Percentiles rank a stretch among this genome's conserved stretches.
These are phyloP conservation scores for Bacidia rubella DNA, from an alignment of 495 filamentous ascomycete species.

Conservation along the genomic window DNA sequence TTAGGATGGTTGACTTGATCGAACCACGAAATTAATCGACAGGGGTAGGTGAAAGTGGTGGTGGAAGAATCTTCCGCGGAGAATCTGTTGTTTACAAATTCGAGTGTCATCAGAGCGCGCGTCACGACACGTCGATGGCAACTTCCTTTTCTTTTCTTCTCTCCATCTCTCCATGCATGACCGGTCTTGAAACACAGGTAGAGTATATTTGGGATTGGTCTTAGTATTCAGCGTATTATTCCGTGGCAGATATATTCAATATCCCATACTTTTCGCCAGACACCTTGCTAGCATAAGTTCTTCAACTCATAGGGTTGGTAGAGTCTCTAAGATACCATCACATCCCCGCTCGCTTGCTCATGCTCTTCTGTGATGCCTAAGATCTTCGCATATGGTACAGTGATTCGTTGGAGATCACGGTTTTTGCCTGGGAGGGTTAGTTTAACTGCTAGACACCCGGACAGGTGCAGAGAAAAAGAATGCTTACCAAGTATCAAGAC, in stretches of 20 bases:
- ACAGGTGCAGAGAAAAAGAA: background rate
- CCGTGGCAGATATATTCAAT: too few species aligned
- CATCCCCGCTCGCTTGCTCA: background rate
- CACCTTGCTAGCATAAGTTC: background rate
- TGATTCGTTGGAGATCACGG: slow-evolving; percentile 78
- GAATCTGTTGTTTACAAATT: too few species aligned
- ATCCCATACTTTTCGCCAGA: too few species aligned
- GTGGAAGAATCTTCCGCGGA: too few species aligned
- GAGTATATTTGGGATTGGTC: too few species aligned
- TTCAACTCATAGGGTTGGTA: too few species aligned
- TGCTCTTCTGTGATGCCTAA: slow-evolving; percentile 43
- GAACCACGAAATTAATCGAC: background rate
- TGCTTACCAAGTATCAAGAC: slow-evolving; percentile 79
- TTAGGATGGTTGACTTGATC: background rate
- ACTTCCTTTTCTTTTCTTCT: background rate
- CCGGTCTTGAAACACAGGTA: too few species aligned
- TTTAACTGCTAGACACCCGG: background rate
- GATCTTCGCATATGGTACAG: slow-evolving; percentile 75
- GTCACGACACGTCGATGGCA: background rate
- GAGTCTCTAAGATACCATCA: background rate
- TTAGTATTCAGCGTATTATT: too few species aligned
- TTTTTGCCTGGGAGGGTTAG: slow-evolving; percentile 57
- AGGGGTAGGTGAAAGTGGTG: background rate
- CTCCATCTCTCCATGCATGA: too few species aligned
- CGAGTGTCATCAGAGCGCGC: background rate